Conservation (phyloP, 75 land plant species). For the Picea glauca region DNA sequence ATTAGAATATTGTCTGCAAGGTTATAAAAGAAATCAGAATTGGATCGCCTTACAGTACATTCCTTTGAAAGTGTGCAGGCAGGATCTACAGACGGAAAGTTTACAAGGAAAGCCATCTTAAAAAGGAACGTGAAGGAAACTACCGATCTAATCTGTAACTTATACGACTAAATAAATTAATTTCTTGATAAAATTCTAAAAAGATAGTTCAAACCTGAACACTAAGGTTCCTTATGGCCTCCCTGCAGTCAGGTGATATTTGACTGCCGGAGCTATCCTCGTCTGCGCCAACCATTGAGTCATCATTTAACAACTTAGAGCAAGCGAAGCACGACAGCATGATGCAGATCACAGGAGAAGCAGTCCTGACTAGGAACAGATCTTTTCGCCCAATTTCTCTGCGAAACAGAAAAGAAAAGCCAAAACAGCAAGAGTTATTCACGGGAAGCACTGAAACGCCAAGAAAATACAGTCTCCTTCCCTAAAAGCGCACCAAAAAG, state of each 20-base stretch:
- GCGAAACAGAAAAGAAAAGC: too few relatives aligned
- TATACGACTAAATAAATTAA: neutral
- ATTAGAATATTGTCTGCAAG: too few relatives aligned
- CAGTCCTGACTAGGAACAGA: neutral
- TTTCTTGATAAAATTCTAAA: neutral
- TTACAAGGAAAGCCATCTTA: neutral
- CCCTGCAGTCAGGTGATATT: conserved; percentile 27
- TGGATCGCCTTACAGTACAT: neutral
- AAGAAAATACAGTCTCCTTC: too few relatives aligned
- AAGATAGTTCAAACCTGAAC: conserved; percentile 37
- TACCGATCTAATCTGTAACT: neutral
- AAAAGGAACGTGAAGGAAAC: neutral
- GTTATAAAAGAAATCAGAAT: neutral
- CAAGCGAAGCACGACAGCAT: conserved; percentile 78
- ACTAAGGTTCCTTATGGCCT: conserved; percentile 53
- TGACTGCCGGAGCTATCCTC: conserved; percentile 24
- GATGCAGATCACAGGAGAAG: neutral
- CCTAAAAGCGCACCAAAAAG: too few relatives aligned
- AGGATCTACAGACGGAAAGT: neutral
- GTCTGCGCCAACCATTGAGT: conserved; percentile 8
- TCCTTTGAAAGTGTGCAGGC: neutral
- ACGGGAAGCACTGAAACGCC: too few relatives aligned
- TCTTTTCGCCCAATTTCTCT: neutral
- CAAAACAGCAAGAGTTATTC: too few relatives aligned
- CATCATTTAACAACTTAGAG: conserved; percentile 43